phyloP scores from a whole-genome alignment of 768 basidiomycete genomes.

The Boletus sensibilis region DNA sequence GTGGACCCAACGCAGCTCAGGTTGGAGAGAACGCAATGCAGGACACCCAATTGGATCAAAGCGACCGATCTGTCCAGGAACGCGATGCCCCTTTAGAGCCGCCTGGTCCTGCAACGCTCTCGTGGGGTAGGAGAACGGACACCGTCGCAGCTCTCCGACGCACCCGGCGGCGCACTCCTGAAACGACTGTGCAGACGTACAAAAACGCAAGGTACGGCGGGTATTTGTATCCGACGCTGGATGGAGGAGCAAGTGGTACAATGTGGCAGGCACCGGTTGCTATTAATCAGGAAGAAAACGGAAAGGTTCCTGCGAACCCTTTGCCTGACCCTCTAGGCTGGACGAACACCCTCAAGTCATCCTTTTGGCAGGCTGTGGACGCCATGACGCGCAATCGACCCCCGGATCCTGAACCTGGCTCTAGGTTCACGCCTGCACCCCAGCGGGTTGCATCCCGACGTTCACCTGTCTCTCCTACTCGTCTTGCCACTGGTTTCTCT shows the following conservation, averaged over 20 bases:
- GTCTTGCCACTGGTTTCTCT: not conserved
- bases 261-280: not conserved
- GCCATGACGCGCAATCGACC: conserved; percentile 46
- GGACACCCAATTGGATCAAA: not conserved
- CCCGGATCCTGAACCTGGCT: conserved; percentile 12
- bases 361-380: conserved; percentile 49
- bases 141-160: conserved; percentile 24
- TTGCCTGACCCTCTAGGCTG: conserved; percentile 33
- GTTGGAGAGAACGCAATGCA: not conserved
- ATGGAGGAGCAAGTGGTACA: not conserved
- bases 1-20: not conserved
- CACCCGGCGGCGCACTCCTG: conserved; percentile 8
- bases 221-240: conserved; percentile 9
- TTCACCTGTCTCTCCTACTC: conserved; percentile 7
- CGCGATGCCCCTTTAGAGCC: conserved; percentile 11
- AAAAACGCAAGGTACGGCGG: conserved; percentile 14
- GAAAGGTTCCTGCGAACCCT: not conserved
- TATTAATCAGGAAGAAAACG: not conserved
- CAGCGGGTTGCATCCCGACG: conserved; percentile 15
- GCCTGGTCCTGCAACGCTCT: conserved; percentile 22
- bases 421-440: conserved; percentile 24
- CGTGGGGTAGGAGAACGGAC: conserved; percentile 31
- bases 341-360: conserved; percentile 43
- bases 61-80: not conserved
- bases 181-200: conserved; percentile 3